Conservation (phyloP, 257 asterid genomes). For the Petunia axillaris region DNA sequence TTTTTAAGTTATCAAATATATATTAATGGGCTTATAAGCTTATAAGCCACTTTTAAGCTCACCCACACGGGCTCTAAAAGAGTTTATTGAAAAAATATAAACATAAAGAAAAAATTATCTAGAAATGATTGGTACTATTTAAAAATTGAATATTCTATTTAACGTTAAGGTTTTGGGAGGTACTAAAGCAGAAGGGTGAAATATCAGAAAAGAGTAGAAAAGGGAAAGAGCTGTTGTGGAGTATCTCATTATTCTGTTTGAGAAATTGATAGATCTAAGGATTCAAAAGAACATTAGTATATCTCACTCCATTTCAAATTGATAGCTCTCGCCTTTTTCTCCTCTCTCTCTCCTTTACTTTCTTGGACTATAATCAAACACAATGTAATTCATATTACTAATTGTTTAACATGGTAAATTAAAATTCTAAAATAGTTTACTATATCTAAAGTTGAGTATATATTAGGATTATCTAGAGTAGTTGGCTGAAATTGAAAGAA, state of each 20-base stretch:
- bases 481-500: too few relatives aligned
- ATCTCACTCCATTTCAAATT: background rate
- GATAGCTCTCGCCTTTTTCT: background rate
- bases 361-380: background rate
- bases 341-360: background rate
- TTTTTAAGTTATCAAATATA: too few relatives aligned
- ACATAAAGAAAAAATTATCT: background rate
- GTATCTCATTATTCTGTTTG: slow-evolving; percentile 7
- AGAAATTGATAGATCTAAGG: slow-evolving; percentile 17
- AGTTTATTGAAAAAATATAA: background rate
- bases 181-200: background rate
- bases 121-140: background rate
- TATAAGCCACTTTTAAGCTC: too few relatives aligned
- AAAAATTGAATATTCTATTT: background rate
- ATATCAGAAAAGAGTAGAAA: slow-evolving; percentile 5
- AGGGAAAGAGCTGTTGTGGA: background rate
- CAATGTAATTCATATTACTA: background rate
- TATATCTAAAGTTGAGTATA: too few relatives aligned
- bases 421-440: too few relatives aligned
- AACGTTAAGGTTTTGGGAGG: background rate
- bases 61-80: too few relatives aligned
- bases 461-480: too few relatives aligned
- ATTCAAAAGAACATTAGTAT: background rate
- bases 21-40: too few relatives aligned
- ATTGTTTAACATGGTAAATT: too few relatives aligned